Percentiles rank a stretch among this genome's conserved stretches.
These are phyloP conservation scores for Adansonia madagascariensis DNA, from an alignment of 441 rosid species.

Conservation along the genomic window DNA sequence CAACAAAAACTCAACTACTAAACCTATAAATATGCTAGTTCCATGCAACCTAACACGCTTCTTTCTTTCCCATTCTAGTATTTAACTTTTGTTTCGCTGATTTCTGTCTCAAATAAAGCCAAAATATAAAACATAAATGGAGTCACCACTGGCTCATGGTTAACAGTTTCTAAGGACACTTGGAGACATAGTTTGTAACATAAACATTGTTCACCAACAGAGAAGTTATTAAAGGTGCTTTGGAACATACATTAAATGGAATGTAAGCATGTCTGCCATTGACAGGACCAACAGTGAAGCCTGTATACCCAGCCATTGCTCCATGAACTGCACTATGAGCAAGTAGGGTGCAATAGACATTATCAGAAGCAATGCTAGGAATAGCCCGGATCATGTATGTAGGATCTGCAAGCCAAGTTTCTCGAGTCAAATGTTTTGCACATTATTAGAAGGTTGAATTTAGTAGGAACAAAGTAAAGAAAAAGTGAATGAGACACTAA, in stretches of 20 bases:
- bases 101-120: neutral
- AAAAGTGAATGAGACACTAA: constrained; percentile 27
- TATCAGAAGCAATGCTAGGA: constrained; percentile 84
- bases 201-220: neutral
- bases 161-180: neutral
- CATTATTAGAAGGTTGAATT: constrained; percentile 13
- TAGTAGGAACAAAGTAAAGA: neutral
- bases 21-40: neutral
- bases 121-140: too few species aligned
- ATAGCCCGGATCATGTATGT: constrained; percentile 89
- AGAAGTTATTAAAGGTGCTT: neutral
- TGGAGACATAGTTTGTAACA: neutral
- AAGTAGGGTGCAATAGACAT: constrained; percentile 84
- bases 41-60: neutral
- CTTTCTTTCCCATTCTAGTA: neutral
- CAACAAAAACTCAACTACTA: neutral
- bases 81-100: neutral
- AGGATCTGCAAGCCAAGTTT: constrained; percentile 56
- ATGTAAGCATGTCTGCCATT: constrained; percentile 79
- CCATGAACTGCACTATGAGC: constrained; percentile 86
- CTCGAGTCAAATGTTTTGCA: constrained; percentile 24
- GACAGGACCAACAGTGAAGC: constrained; percentile 69
- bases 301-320: constrained; percentile 85
- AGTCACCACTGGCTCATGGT: neutral
- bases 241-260: constrained; percentile 65